Base-by-base conservation (phyloP, 768 basidiomycete genomes). In the Kwoniella pini region DNA sequence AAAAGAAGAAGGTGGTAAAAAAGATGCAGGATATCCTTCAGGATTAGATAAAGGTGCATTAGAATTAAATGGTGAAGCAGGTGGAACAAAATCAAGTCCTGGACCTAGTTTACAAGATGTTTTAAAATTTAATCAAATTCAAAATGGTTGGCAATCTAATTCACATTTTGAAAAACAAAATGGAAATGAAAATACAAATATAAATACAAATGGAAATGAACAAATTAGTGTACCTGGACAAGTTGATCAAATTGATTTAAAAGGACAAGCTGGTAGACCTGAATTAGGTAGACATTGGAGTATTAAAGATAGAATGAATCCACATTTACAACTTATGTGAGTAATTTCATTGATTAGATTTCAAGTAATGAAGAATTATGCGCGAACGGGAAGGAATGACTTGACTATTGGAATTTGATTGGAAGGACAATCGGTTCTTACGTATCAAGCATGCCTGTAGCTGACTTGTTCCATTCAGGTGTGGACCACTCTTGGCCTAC, bases 401-500 rank as follows among this genome's bases (percentile, higher is more conserved):
- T n/a, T n/a, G n/a, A n/a, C n/a, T n/a, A n/a, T n/a, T n/a, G n/a
- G n/a, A n/a, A n/a, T n/a, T n/a, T n/a, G n/a, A n/a, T n/a, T n/a
- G n/a, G n/a, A n/a, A n/a, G n/a, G n/a, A n/a, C n/a, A n/a, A n/a
- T n/a, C n/a, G n/a, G n/a, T n/a, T n/a, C n/a, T n/a, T n/a, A n/a
- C n/a, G n/a, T n/a, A n/a, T n/a, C n/a, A n/a, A n/a, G n/a, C n/a
- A n/a, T n/a, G n/a, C n/a, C n/a, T n/a, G n/a, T n/a, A 36, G 33
- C 33, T 36, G 33, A 36, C 33, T 7, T 15, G 33, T 7, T 15
- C 33, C 33, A 15, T 28, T 10, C 40, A 77, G 76, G 91, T 90
- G 89, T 57, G 92, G 93, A 0, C 92, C 92, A 21, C 81, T 97
- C 17, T 79, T 97, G 62, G 86, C 89, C 40, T 97, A 91, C 71